Conservation (phyloP, 208 protist species). For the Leishmania gerbilli region DNA sequence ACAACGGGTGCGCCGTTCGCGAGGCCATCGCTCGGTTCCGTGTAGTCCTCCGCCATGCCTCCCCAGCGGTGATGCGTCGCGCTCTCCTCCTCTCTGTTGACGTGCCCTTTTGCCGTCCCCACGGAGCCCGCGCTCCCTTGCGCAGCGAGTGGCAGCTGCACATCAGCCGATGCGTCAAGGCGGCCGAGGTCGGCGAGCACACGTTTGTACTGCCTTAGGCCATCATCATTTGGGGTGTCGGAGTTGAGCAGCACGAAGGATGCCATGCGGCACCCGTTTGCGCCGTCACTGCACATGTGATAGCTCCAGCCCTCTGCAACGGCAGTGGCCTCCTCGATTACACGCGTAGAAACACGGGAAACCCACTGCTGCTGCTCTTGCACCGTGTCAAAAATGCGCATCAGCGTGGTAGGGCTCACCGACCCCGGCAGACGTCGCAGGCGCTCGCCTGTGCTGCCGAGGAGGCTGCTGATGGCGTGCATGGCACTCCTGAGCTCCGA, state of each 20-base stretch:
- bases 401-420: constrained; percentile 27
- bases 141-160: constrained; percentile 9
- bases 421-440: constrained; percentile 1
- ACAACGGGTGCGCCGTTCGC: neutral
- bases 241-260: constrained; percentile 38
- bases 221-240: constrained; percentile 24
- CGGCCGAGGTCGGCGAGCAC: constrained; percentile 33
- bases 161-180: constrained; percentile 17
- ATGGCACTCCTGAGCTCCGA: constrained; percentile 7
- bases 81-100: too few relatives aligned
- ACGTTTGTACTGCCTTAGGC: constrained; percentile 26
- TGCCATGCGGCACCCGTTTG: constrained; percentile 27
- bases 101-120: neutral
- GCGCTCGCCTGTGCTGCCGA: neutral
- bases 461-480: constrained; percentile 12
- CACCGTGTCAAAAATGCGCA: constrained; percentile 8
- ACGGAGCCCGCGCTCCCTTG: neutral
- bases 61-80: neutral
- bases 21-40: neutral
- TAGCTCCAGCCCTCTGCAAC: constrained; percentile 26
- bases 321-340: constrained; percentile 19
- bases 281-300: constrained; percentile 15
- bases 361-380: constrained; percentile 20
- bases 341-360: constrained; percentile 1
- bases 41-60: neutral